phyloP scores from a whole-genome alignment of 208 protist species.

The Leishmania lainsoni region DNA sequence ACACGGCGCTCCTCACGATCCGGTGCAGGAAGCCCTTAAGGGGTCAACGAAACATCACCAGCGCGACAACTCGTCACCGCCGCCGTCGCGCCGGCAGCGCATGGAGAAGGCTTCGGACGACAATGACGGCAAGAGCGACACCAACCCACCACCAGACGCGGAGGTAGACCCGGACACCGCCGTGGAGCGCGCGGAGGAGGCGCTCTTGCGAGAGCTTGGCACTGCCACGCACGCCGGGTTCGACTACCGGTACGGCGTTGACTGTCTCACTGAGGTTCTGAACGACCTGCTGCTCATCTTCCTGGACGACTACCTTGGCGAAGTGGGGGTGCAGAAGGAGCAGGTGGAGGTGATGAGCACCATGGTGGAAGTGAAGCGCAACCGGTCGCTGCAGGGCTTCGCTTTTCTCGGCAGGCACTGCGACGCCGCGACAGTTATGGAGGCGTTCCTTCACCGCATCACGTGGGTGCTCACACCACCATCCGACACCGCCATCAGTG shows the following conservation, averaged over 20 bases:
- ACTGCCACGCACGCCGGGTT: constrained; percentile 36
- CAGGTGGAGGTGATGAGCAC: constrained; percentile 91
- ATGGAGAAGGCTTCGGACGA: constrained; percentile 15
- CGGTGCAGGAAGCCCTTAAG: constrained; percentile 38
- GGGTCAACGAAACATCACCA: constrained; percentile 22
- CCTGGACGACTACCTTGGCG: constrained; percentile 92
- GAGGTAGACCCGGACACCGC: constrained; percentile 31
- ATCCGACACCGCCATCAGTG: constrained; percentile 38
- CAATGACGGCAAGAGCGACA: constrained; percentile 2
- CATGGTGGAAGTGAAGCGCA: constrained; percentile 91
- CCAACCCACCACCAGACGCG: not conserved
- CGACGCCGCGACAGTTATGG: constrained; percentile 69
- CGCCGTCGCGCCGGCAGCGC: constrained; percentile 10
- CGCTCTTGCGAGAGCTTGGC: constrained; percentile 32
- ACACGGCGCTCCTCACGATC: constrained; percentile 20
- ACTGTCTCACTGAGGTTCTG: constrained; percentile 65
- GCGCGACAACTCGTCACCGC: constrained; percentile 15
- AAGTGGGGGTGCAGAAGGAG: constrained; percentile 87
- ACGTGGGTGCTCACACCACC: constrained; percentile 88
- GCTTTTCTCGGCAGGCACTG: constrained; percentile 79
- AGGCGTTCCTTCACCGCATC: constrained; percentile 78
- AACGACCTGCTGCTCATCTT: constrained; percentile 86
- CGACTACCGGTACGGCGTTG: constrained; percentile 72
- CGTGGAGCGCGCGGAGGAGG: constrained; percentile 58
- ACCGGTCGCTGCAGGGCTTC: constrained; percentile 86